Base-by-base conservation (phyloP, 345 rosid species). In the Bretschneidera sinensis region DNA sequence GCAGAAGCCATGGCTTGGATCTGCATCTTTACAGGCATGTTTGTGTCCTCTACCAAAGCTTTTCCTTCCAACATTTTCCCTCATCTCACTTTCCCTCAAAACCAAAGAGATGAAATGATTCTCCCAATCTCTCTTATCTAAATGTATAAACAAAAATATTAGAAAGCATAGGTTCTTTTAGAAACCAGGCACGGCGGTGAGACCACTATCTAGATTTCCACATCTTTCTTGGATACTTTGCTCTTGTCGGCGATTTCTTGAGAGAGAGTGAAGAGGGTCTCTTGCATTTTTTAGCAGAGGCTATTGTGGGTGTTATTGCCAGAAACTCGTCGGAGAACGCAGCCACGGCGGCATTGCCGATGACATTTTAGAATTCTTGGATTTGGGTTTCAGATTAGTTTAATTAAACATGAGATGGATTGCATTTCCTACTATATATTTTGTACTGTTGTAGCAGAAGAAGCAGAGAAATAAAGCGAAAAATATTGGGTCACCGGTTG, bases 1-100 rank as follows among this genome's bases (percentile, higher is more conserved):
- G 98, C 96, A 61, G 65, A 81, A 54, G 85, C 73, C 98, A 92
- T 88, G 55, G 96, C 98, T 45, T 85, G 83, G 51, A 74, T 60
- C 79, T 88, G 98, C 98, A 92, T 86, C 85, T 86, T 89, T 76
- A 74, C 21, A 23, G 98, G 89, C 98, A 92, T 92, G 31, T 92
- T 95, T 60, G 95, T 83, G 76, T 92, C 98, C 64, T 88, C 87
- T 49, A 82, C 78, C 79, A 74, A 55, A 21, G 85, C 90, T 76
- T 82, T 87, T 2, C 90, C 95, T 82, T 84, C 90, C 74, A 87
- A 76, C 90, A 87, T 84, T 63, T 68, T 77, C 55, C 34, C 56
- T 51, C 16, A 24, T 47, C 24, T 33, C 54, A 35, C 47, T 20
- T 21, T 34, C 28, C 52, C 47, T 48, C 28, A 6, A 22, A n/a